Conservation (phyloP, 148 eudicot genomes). For the Salicornia ramosissima region DNA sequence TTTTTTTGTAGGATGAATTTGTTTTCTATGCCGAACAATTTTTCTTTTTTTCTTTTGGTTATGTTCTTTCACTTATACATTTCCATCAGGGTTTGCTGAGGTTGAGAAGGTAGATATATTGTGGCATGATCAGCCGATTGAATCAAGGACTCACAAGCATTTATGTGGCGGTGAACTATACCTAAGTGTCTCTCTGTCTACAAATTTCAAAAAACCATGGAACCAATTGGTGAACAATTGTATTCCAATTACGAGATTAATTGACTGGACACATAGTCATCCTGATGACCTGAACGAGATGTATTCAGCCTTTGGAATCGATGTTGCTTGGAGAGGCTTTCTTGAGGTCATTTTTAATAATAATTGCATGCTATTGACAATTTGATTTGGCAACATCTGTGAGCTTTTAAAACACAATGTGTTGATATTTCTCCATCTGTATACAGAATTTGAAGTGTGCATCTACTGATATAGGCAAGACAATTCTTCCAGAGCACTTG, state of each 20-base stretch:
- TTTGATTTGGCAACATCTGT: not conserved
- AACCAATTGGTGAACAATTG: conserved; percentile 53
- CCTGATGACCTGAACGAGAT: conserved; percentile 79
- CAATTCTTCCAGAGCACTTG: conserved; percentile 75
- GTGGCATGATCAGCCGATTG: conserved; percentile 57
- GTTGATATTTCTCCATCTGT: conserved; percentile 19
- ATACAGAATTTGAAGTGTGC: conserved; percentile 73
- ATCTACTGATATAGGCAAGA: conserved; percentile 63
- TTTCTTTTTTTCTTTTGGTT: conserved; percentile 4
- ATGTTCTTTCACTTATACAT: conserved; percentile 10
- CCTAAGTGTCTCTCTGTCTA: conserved; percentile 54
- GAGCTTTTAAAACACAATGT: conserved; percentile 2
- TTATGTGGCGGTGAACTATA: conserved; percentile 51
- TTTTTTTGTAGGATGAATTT: conserved; percentile 6
- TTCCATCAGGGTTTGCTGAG: conserved; percentile 53
- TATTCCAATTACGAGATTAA: conserved; percentile 63
- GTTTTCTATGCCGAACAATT: conserved; percentile 1
- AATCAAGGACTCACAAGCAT: conserved; percentile 28
- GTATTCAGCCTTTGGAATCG: conserved; percentile 55
- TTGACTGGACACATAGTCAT: conserved; percentile 90
- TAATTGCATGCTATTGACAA: not conserved
- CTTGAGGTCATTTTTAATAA: conserved; percentile 37
- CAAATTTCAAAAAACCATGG: conserved; percentile 54
- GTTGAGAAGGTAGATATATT: conserved; percentile 77
- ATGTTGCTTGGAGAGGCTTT: conserved; percentile 64